Percentiles rank a stretch among this genome's conserved stretches.
phyloP scores from a whole-genome alignment of 176 grass and related monocot genomes.

The Paspalum notatum region DNA sequence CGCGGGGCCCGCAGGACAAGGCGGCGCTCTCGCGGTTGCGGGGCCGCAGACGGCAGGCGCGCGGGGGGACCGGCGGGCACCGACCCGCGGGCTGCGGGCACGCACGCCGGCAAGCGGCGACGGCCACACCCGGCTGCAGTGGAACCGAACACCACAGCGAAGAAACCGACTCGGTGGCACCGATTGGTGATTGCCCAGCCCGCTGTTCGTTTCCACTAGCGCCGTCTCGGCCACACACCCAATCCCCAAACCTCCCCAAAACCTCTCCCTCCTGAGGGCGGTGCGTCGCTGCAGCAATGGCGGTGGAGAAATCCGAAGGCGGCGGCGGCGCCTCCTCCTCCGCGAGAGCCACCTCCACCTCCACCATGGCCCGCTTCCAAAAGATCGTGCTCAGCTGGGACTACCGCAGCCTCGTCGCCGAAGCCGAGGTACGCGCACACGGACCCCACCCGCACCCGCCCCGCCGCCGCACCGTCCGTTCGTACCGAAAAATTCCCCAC shows the following conservation, averaged over 20 bases:
- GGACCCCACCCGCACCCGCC: no score
- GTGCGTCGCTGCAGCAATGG: constrained; percentile 34
- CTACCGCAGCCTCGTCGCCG: constrained; percentile 70
- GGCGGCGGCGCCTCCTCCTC: constrained; percentile 23
- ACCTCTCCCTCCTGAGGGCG: neutral
- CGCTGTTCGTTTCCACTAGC: neutral
- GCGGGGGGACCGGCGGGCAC: no score
- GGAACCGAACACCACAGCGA: no score
- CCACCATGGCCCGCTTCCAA: constrained; percentile 64
- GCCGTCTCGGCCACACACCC: neutral
- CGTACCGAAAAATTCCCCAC: neutral
- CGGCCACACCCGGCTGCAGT: no score
- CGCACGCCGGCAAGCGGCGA: no score
- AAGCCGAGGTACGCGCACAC: constrained; percentile 59
- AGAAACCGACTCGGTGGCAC: no score
- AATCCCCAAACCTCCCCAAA: constrained; percentile 30
- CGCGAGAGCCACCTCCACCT: neutral
- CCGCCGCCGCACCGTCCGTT: neutral
- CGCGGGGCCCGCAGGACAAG: no score
- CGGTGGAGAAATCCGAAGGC: constrained; percentile 53
- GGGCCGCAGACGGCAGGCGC: no score
- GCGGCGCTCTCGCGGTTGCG: no score
- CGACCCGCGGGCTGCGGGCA: no score
- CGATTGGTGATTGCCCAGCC: no score
- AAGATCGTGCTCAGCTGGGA: constrained; percentile 93